phyloP scores from a whole-genome alignment of 208 protist genomes.

The Crithidia bombi region DNA sequence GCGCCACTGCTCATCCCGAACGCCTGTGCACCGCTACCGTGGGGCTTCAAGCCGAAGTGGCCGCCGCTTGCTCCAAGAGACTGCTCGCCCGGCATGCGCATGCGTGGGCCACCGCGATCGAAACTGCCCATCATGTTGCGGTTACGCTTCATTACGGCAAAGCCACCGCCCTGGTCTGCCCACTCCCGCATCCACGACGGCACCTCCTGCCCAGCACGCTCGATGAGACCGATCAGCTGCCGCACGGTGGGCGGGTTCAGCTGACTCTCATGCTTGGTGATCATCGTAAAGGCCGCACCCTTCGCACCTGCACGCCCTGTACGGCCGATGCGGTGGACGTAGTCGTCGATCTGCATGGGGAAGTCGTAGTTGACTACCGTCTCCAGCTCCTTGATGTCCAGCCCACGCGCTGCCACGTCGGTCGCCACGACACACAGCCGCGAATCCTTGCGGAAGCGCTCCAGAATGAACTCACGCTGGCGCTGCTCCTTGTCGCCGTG shows the following conservation, averaged over 20 bases:
- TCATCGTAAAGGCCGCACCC: conserved; percentile 84
- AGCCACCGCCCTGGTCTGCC: conserved; percentile 49
- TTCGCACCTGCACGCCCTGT: conserved; percentile 91
- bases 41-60: conserved; percentile 34
- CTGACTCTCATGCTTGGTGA: conserved; percentile 90
- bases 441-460: conserved; percentile 84
- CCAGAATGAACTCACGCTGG: conserved; percentile 94
- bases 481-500: conserved; percentile 95
- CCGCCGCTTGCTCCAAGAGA: conserved; percentile 25
- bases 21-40: conserved; percentile 36
- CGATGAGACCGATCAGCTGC: conserved; percentile 69
- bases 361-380: conserved; percentile 99
- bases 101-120: conserved; percentile 41
- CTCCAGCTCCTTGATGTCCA: conserved; percentile 99
- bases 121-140: conserved; percentile 71
- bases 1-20: conserved; percentile 42
- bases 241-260: conserved; percentile 84
- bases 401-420: conserved; percentile 94
- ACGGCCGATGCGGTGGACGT: conserved; percentile 98
- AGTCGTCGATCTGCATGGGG: conserved; percentile 98
- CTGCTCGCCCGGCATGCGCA: conserved; percentile 55
- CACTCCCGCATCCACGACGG: conserved; percentile 81
- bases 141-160: conserved; percentile 58
- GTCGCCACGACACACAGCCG: conserved; percentile 90
- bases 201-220: conserved; percentile 75